Percentiles rank a stretch among this genome's conserved stretches.
Evolutionary conservation across 805 yeast species (phyloP).

Genomic region (Torulaspora microellipsoides): DNA sequence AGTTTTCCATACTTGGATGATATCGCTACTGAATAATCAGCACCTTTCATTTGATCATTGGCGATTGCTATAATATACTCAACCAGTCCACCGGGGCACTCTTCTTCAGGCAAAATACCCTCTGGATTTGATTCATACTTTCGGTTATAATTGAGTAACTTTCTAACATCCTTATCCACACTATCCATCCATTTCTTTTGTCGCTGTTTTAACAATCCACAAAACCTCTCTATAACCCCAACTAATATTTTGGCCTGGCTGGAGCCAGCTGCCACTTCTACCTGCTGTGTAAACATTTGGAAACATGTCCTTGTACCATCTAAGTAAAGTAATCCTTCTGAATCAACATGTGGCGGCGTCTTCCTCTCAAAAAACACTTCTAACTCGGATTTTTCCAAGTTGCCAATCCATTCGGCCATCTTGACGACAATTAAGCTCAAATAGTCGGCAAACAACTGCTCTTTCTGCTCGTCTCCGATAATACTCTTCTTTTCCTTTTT

Average conservation of each 20-base stretch:
- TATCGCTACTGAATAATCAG: conserved; percentile 65
- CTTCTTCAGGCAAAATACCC: conserved; percentile 36
- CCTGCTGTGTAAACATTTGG: conserved; percentile 83
- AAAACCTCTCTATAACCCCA: conserved; percentile 73
- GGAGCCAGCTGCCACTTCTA: conserved; percentile 80
- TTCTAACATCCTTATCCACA: conserved; percentile 50
- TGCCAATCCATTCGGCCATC: conserved; percentile 80
- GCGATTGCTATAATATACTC: conserved; percentile 81
- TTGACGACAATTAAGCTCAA: conserved; percentile 63
- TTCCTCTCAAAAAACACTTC: conserved; percentile 58
- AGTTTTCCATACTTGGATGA: conserved; percentile 59
- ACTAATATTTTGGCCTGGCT: conserved; percentile 75
- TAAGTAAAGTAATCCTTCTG: conserved; percentile 58
- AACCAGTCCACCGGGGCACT: conserved; percentile 66
- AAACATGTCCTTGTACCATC: conserved; percentile 77
- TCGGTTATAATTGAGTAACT: conserved; percentile 34
- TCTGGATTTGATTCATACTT: conserved; percentile 33
- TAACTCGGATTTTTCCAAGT: conserved; percentile 62
- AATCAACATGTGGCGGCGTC: conserved; percentile 69
- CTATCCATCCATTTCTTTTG: conserved; percentile 58
- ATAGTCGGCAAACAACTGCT: conserved; percentile 71
- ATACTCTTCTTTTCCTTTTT: conserved; percentile 48
- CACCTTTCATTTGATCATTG: conserved; percentile 74
- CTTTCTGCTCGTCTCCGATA: conserved; percentile 68
- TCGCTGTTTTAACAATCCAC: conserved; percentile 53